Base-by-base conservation (phyloP, 805 yeast species). In the Candida adriatica region DNA sequence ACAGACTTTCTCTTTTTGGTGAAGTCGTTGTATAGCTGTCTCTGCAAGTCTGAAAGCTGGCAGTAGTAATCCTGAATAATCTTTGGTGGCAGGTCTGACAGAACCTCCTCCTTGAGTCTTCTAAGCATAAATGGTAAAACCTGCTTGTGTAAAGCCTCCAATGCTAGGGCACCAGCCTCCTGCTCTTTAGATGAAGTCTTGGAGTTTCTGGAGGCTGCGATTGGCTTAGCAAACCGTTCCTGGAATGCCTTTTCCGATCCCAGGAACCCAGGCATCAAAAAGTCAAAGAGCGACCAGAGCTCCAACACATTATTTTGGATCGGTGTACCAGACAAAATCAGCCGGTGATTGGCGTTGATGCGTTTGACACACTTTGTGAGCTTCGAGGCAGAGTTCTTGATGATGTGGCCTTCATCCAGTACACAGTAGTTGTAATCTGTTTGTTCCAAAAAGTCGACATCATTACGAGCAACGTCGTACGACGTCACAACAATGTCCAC, bases 21-120 rank as follows among this genome's bases (percentile, higher is more conserved):
- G 60, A 92, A 92, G 55, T 86, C 94, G 38, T 77, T 81, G 62
- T 92, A 94, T 28, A 92, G 64, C 46, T 79, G 81, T 49, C 79
- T 81, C 55, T 92, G 99, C 35, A 87, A 62, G 41, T 86, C 95
- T 46, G 95, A 85, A 41, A 94, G 66, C 45, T 92, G 97, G 62
- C 98, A 92, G 56, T 92, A 92, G 57, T 92, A 90, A 62, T 92
- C 99, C 56, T 92, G 99, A 45, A 92, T 92, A 46, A 94, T 92
- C 59, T 92, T 92, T 24, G 99, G 99, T 8, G 99, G 99, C 45
- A 92, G 66, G 55, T 92, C 99, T 1, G 94, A 81, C 33, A 92
- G 64, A 5, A 92, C 99, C 46, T 92, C 97, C 53, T 92, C 97
- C 56, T 92, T 92, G 51, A 92, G 68, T 55, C 99, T 79, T 56